Evolutionary conservation across 371 early-diverging fungal genomes (phyloP), one percentile per base, ranked within the genome.

Genomic region (Mucor irregularis): DNA sequence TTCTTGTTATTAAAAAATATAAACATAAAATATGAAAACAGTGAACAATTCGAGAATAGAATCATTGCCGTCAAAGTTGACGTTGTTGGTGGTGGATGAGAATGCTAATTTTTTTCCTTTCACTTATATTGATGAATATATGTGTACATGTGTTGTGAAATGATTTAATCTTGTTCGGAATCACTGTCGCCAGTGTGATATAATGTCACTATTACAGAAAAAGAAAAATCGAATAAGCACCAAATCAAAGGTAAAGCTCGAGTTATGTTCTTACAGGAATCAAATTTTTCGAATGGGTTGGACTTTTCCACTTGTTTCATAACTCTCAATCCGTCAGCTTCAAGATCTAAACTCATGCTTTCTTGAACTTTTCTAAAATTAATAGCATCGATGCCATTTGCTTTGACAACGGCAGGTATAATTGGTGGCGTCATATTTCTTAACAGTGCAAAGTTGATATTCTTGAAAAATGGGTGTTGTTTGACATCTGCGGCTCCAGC

Each of bases 401-500:
- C 69, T 33, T 73, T 78, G 39, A 82, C 74, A 22, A 69, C 30
- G 1, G 57, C 50, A 5, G 99, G 99, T 37, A 92, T 68, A 61
- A 99, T 95, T 3, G 99, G 99, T 17, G 99, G 94, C 25, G 82
- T 80, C 34, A 72, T 66, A 64, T 95, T 83, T 57, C 96, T 83
- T 55, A 98, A 69, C 46, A 96, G 73, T 1, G 97, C 96, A 93
- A 97, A 99, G 45, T 95, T 90, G 29, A 93, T 82, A 42, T 76
- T 83, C 64, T 90, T 91, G 73, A 99, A 99, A 66, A 94, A 98
- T 17, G 88, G 74, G 64, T 99, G 97, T 8, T 78, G 73, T 72
- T 96, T 97, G 51, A 99, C 85, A 66, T 99, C 98, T 4, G 93
- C 84, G 5, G 99, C 97, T 22, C 98, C 97, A 0, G 90, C 89